phyloP scores from a whole-genome alignment of 192 early-diverging fungal species.

The Thamnidium elegans region DNA sequence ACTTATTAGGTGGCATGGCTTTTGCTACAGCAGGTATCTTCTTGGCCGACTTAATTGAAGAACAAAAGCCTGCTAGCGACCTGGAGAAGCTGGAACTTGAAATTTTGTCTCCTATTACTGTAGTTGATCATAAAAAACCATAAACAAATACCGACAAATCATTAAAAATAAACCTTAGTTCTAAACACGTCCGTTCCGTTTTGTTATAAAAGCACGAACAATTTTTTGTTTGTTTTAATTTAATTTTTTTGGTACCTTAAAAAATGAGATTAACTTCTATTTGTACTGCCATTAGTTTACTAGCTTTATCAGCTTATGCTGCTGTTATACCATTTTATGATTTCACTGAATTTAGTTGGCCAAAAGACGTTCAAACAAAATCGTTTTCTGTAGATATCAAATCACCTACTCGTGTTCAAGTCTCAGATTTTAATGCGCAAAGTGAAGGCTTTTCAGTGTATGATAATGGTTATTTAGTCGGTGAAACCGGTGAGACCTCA shows the following conservation, averaged over 20 bases:
- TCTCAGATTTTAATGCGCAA: neutral
- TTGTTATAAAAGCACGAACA: no score
- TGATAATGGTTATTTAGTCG: no score
- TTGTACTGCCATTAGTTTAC: neutral
- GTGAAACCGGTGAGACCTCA: no score
- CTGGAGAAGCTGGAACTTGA: slow-evolving; percentile 24
- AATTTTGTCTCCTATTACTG: slow-evolving; percentile 20
- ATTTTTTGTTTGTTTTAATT: no score
- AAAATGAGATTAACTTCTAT: no score
- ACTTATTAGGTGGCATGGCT: slow-evolving; percentile 35
- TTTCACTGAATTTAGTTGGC: neutral
- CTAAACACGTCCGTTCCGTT: no score
- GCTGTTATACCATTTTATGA: neutral
- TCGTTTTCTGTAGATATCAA: no score
- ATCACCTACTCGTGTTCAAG: slow-evolving; percentile 2
- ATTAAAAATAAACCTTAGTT: no score
- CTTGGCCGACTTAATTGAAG: slow-evolving; percentile 35
- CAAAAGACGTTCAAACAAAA: neutral
- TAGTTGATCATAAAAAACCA: slow-evolving; percentile 20
- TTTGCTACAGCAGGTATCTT: slow-evolving; percentile 38
- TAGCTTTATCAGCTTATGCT: neutral
- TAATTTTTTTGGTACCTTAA: no score
- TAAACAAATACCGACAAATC: no score
- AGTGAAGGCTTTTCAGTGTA: no score
- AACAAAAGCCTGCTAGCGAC: slow-evolving; percentile 19